Conservation (phyloP, 140 eudicot species). For the Stevia rebaudiana region DNA sequence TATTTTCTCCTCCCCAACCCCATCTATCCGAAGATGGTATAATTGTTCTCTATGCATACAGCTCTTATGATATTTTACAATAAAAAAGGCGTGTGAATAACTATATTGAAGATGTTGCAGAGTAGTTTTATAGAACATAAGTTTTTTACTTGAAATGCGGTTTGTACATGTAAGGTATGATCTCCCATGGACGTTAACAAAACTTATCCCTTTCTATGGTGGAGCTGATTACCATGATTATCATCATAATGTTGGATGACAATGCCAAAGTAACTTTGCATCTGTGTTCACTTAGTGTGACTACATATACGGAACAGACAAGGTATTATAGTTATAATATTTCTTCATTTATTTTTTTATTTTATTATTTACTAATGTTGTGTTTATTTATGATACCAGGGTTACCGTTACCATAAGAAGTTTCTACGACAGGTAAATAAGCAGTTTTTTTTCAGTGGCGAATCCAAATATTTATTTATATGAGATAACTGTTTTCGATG, state of each 20-base stretch:
- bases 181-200: slow-evolving; percentile 76
- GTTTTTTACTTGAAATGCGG: no score
- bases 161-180: slow-evolving; percentile 54
- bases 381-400: slow-evolving; percentile 40
- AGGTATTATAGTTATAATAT: slow-evolving; percentile 40
- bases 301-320: slow-evolving; percentile 91
- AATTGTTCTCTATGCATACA: slow-evolving; percentile 15
- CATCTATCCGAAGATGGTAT: slow-evolving; percentile 26
- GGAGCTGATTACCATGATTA: slow-evolving; percentile 95
- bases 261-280: slow-evolving; percentile 90
- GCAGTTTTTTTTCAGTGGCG: no score
- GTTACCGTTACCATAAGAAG: slow-evolving; percentile 80
- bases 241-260: slow-evolving; percentile 92
- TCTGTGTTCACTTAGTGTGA: slow-evolving; percentile 92
- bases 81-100: background rate
- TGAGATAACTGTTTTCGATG: no score
- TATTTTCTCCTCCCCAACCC: slow-evolving; percentile 26
- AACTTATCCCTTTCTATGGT: slow-evolving; percentile 83
- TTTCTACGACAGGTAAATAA: slow-evolving; percentile 65
- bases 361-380: background rate
- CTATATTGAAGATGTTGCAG: background rate
- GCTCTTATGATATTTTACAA: slow-evolving; percentile 9
- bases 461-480: no score
- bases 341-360: background rate
- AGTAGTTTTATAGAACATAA: background rate